Evolutionary conservation across 2,329 filamentous ascomycete genomes (phyloP), one percentile per base, ranked within the genome.

Genomic region (Colletotrichum sp.): DNA sequence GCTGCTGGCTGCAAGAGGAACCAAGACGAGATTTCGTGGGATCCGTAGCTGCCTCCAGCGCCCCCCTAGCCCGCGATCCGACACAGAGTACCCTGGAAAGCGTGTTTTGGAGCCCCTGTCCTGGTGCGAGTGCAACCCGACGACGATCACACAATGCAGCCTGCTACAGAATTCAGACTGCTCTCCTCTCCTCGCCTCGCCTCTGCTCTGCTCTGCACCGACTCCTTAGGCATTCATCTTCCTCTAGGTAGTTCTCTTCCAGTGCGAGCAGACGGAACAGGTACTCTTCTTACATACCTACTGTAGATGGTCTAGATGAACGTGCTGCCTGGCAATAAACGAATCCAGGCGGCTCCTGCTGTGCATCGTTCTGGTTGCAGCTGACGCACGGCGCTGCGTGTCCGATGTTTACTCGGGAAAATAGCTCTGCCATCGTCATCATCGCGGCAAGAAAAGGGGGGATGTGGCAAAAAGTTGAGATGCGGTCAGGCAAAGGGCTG

Each of bases 81-180:
- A 30, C 26, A 62, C 59, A 62, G 59, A 34, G 10, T 32, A 62
- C 32, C 60, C 60, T 36, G 18, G 60, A 15, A 22, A 44, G 62
- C 32, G 34, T 64, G 52, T 66, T 67, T 67, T 62, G 32, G 26
- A 48, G 34, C 60, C 71, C 24, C 30, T 26, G 34, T 32, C 32
- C 67, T 69, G 32, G 44, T 24, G 4, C 60, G 22, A 34, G 28
- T 60, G 16, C 39, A 15, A 60, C 34, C 71, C 52, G n/a, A 67
- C 63, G 75, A 26, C 60, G 71, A 75, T 76, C 75, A 76, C n/a
- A 71, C 71, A 71, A 75, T 60, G 48, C 52, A 63, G 36, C 71
- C 75, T 76, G 75, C 72, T 75, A 75, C 72, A 67, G 39, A 71
- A 60, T 67, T 68, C 75, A 66, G 55, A 76, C 72, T 39, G 15